Conservation (phyloP, 176 grass and related monocot species). For the Oryza officinalis region DNA sequence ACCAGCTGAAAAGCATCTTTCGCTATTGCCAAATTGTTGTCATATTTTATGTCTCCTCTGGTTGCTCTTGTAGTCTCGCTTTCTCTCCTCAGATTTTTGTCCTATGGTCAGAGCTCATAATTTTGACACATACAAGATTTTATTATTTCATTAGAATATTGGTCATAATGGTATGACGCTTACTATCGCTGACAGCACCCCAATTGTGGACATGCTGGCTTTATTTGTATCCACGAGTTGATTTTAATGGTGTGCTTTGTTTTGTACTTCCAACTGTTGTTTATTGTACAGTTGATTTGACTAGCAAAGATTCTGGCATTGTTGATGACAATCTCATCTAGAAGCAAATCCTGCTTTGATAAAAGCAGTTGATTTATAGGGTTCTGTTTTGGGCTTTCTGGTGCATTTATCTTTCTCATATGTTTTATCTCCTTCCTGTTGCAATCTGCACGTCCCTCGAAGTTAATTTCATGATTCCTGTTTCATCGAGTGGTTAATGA, state of each 20-base stretch:
- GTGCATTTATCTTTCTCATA: not conserved
- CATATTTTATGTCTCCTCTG: slow-evolving; percentile 48
- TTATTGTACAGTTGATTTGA: slow-evolving; percentile 8
- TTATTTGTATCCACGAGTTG: not conserved
- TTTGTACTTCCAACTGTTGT: slow-evolving; percentile 3
- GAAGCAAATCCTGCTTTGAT: slow-evolving; percentile 1
- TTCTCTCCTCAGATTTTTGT: slow-evolving; percentile 24
- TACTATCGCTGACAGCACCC: slow-evolving; percentile 7
- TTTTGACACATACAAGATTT: slow-evolving; percentile 22
- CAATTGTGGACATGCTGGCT: slow-evolving; percentile 14
- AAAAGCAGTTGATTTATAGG: not conserved
- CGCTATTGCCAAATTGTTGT: slow-evolving; percentile 26
- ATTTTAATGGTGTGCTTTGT: slow-evolving; percentile 24
- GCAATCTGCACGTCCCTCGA: not conserved
- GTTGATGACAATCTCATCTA: slow-evolving; percentile 21
- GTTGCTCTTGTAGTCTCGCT: slow-evolving; percentile 26
- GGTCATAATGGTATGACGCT: not conserved
- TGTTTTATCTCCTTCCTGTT: not conserved
- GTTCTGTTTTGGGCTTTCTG: not conserved
- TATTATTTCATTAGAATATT: slow-evolving; percentile 31
- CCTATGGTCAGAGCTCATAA: slow-evolving; percentile 12
- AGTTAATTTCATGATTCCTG: slow-evolving; percentile 18
- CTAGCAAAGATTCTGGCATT: not conserved
- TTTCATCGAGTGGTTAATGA: slow-evolving; percentile 25
- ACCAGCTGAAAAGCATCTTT: slow-evolving; percentile 24